Percentiles rank a stretch among this genome's conserved stretches.
Conservation (phyloP, 1,139 yeast species). For the Candida tropicalis region DNA sequence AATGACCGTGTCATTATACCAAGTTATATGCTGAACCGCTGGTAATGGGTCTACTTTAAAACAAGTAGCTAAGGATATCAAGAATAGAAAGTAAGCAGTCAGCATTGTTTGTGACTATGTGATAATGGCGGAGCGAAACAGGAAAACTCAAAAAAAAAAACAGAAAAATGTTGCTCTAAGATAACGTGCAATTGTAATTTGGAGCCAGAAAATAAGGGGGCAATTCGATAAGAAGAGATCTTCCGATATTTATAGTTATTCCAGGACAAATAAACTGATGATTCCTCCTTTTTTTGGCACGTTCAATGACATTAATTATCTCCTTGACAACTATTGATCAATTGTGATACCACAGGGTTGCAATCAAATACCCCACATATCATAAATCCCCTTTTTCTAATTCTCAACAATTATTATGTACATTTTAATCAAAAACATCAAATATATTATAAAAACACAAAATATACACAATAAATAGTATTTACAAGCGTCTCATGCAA, state of each 20-base stretch:
- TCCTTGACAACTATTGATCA: too few relatives aligned
- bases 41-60: slow-evolving; percentile 26
- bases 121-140: background rate
- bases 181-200: too few relatives aligned
- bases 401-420: too few relatives aligned
- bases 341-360: background rate
- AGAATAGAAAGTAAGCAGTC: background rate
- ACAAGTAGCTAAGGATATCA: slow-evolving; percentile 9
- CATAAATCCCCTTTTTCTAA: too few relatives aligned
- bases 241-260: too few relatives aligned
- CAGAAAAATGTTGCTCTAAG: background rate
- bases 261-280: too few relatives aligned
- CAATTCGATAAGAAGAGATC: too few relatives aligned
- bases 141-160: background rate
- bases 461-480: background rate
- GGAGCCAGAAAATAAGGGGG: too few relatives aligned
- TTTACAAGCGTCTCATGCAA: background rate
- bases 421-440: too few relatives aligned
- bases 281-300: background rate
- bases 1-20: slow-evolving; percentile 15
- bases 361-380: background rate
- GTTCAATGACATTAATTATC: too few relatives aligned
- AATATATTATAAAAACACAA: too few relatives aligned
- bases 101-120: background rate
- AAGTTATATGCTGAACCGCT: slow-evolving; percentile 22